Percentiles rank a stretch among this genome's conserved stretches.
phyloP scores from a whole-genome alignment of 2,329 filamentous ascomycete species.

The Monosporascus cannonballus region DNA sequence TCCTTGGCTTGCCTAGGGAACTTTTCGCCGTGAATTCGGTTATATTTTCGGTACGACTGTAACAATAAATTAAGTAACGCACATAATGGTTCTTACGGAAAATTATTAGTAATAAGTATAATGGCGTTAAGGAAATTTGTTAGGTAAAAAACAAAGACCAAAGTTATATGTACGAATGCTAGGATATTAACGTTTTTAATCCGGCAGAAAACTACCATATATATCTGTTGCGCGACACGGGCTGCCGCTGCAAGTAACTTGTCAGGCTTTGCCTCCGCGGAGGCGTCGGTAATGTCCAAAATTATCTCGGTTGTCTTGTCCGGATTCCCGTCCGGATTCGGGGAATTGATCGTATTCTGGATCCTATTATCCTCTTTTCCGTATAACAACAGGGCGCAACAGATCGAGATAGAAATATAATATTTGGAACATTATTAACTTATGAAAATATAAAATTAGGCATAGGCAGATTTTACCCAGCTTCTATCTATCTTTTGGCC shows the following conservation, averaged over 20 bases:
- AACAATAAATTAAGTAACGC: conserved; percentile 33
- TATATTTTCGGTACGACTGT: conserved; percentile 20
- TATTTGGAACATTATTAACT: conserved; percentile 32
- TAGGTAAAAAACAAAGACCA: conserved; percentile 52
- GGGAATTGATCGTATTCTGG: conserved; percentile 31
- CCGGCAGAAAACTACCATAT: conserved; percentile 39
- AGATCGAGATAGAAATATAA: conserved; percentile 52
- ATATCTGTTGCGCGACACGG: conserved; percentile 18
- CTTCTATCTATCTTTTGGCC: conserved; percentile 45
- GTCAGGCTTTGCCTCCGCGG: conserved; percentile 2
- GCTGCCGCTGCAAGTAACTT: conserved; percentile 17
- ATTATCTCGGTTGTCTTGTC: conserved; percentile 20
- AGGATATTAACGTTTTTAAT: conserved; percentile 53
- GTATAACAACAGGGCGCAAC: conserved; percentile 46
- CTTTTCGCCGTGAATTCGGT: conserved; percentile 31
- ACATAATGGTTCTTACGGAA: conserved; percentile 48
- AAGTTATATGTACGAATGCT: conserved; percentile 54
- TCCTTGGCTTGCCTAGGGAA: conserved; percentile 44
- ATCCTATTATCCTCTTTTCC: conserved; percentile 43
- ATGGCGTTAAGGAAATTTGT: conserved; percentile 35
- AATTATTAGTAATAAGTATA: conserved; percentile 34
- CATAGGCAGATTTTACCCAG: conserved; percentile 24
- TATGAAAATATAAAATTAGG: neutral
- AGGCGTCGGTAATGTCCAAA: conserved; percentile 16
- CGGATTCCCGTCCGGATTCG: conserved; percentile 18